Evolutionary conservation across 2,329 filamentous ascomycete genomes (phyloP).

Genomic region (Didymella glomerata): DNA sequence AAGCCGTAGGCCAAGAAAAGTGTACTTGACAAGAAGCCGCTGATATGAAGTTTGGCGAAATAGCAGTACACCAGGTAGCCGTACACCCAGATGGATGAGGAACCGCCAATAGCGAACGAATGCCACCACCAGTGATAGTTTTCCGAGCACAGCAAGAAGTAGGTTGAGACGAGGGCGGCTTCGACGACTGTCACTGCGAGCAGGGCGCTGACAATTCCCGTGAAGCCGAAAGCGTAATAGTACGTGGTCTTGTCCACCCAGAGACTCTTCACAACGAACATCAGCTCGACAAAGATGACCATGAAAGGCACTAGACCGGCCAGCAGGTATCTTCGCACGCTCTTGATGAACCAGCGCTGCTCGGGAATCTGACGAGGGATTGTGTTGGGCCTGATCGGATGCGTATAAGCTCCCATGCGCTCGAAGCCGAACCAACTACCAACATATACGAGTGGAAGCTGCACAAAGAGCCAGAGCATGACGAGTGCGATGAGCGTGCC

Average conservation of each 20-base stretch:
- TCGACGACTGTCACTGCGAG: slow-evolving; percentile 80
- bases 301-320: slow-evolving; percentile 84
- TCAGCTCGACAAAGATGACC: slow-evolving; percentile 85
- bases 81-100: slow-evolving; percentile 82
- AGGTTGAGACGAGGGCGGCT: slow-evolving; percentile 83
- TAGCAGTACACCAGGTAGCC: slow-evolving; percentile 87
- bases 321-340: slow-evolving; percentile 70
- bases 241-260: slow-evolving; percentile 93
- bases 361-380: slow-evolving; percentile 77
- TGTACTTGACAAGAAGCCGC: slow-evolving; percentile 78
- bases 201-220: slow-evolving; percentile 76
- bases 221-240: slow-evolving; percentile 90
- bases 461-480: slow-evolving; percentile 83
- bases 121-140: slow-evolving; percentile 96
- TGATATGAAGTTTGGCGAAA: slow-evolving; percentile 79
- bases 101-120: slow-evolving; percentile 80
- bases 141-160: slow-evolving; percentile 78
- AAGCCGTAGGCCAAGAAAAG: slow-evolving; percentile 88
- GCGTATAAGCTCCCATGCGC: slow-evolving; percentile 74
- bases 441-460: slow-evolving; percentile 82
- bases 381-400: slow-evolving; percentile 78
- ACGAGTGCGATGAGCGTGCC: slow-evolving; percentile 77
- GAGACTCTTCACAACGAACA: slow-evolving; percentile 85
- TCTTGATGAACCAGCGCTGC: slow-evolving; percentile 78
- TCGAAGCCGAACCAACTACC: slow-evolving; percentile 81